Evolutionary conservation across 352 stramenopile genomes (phyloP).

Genomic region (Sclerospora graminicola): DNA sequence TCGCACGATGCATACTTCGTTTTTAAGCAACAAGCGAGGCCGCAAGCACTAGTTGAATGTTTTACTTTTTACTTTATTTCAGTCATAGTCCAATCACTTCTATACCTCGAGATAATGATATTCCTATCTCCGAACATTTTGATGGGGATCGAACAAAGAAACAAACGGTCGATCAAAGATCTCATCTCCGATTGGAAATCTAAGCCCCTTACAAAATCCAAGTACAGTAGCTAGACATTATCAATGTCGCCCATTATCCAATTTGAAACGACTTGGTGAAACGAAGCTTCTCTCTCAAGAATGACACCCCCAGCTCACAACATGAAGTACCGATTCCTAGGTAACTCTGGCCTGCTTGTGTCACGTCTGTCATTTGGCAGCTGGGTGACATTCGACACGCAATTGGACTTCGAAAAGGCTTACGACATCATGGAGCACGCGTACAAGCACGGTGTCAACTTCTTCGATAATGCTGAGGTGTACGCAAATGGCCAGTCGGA

Average conservation of each 20-base stretch:
- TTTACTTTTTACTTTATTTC: too few relatives aligned
- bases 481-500: conserved; percentile 39
- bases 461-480: conserved; percentile 56
- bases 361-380: conserved; percentile 43
- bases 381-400: conserved; percentile 39
- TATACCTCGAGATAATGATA: too few relatives aligned
- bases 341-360: conserved; percentile 39
- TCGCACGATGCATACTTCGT: too few relatives aligned
- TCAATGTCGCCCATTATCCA: not conserved
- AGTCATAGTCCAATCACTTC: too few relatives aligned
- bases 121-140: too few relatives aligned
- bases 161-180: too few relatives aligned
- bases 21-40: too few relatives aligned
- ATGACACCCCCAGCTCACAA: conserved; percentile 14
- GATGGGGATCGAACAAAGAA: too few relatives aligned
- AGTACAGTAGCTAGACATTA: too few relatives aligned
- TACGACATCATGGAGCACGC: conserved; percentile 49
- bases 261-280: not conserved
- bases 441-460: conserved; percentile 57
- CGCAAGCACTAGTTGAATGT: too few relatives aligned
- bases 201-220: too few relatives aligned
- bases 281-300: not conserved
- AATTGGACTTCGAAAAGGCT: conserved; percentile 46
- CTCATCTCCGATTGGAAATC: too few relatives aligned
- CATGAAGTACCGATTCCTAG: conserved; percentile 57